Conservation (phyloP, 805 yeast species). For the Wickerhamiella siamensis region DNA sequence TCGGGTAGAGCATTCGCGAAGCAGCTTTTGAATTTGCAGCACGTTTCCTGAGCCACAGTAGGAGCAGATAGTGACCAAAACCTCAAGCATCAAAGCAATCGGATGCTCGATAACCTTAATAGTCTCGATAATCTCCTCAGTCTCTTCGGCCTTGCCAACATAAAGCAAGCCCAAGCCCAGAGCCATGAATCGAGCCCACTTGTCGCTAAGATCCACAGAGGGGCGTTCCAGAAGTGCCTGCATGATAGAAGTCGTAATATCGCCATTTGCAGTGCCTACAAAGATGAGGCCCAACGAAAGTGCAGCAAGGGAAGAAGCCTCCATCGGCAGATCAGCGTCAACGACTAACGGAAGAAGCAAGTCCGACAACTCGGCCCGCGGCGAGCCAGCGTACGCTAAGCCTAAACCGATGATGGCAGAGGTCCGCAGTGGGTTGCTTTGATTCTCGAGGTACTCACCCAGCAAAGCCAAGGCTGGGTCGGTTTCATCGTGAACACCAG, state of each 20-base stretch:
- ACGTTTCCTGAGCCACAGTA: constrained; percentile 98
- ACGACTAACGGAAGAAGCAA: constrained; percentile 70
- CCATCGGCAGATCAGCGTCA: constrained; percentile 59
- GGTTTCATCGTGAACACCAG: constrained; percentile 90
- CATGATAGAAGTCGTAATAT: constrained; percentile 78
- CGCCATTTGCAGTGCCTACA: constrained; percentile 94
- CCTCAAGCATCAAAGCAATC: constrained; percentile 74
- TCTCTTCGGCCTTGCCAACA: constrained; percentile 89
- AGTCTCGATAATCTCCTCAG: constrained; percentile 78
- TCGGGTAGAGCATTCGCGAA: constrained; percentile 66
- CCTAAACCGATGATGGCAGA: constrained; percentile 87
- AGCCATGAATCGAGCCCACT: constrained; percentile 82
- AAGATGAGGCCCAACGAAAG: constrained; percentile 86
- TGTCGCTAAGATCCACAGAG: constrained; percentile 57
- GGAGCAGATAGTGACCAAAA: constrained; percentile 81
- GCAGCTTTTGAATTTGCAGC: constrained; percentile 76
- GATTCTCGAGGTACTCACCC: constrained; percentile 59
- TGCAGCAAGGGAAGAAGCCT: constrained; percentile 73
- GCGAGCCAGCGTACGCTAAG: constrained; percentile 87
- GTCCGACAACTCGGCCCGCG: constrained; percentile 67
- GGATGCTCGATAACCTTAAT: constrained; percentile 93
- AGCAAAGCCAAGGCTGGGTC: constrained; percentile 81
- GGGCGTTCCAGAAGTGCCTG: constrained; percentile 83
- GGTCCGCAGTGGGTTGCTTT: constrained; percentile 48
- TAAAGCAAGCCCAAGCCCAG: constrained; percentile 82